Evolutionary conservation across 2,329 filamentous ascomycete genomes (phyloP).

Genomic region (Thielaviopsis punctulata): DNA sequence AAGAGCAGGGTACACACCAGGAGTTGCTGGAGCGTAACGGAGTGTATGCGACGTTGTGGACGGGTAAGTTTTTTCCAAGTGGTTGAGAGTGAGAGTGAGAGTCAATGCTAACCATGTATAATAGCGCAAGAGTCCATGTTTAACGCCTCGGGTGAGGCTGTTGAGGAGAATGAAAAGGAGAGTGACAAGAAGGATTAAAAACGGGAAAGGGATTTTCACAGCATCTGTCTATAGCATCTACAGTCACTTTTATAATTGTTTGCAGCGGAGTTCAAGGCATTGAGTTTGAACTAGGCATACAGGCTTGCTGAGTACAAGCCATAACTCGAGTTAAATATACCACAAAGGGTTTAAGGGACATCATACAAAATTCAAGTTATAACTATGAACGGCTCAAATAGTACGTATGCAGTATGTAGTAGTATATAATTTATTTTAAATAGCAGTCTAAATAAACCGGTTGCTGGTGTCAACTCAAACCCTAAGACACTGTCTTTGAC

Average conservation of each 20-base stretch:
- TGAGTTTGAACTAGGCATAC: too few relatives aligned
- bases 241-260: background rate
- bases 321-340: too few relatives aligned
- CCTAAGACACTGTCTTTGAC: background rate
- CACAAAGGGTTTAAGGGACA: too few relatives aligned
- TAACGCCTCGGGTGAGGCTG: background rate
- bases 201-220: background rate
- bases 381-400: too few relatives aligned
- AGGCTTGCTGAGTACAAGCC: too few relatives aligned
- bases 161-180: background rate
- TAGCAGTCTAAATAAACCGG: too few relatives aligned
- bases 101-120: slow-evolving; percentile 12
- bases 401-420: too few relatives aligned
- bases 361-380: too few relatives aligned
- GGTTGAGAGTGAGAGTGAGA: background rate
- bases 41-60: slow-evolving; percentile 83
- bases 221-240: background rate
- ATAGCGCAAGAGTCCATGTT: slow-evolving; percentile 47
- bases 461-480: too few relatives aligned
- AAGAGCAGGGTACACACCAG: slow-evolving; percentile 74
- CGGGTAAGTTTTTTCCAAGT: slow-evolving; percentile 38
- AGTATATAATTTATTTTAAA: too few relatives aligned
- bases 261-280: too few relatives aligned
- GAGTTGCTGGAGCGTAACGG: slow-evolving; percentile 63
- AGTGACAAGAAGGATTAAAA: background rate